A percentile compares a stretch with the other conserved stretches of the same genome.
These are phyloP conservation scores for Fusarium pseudocircinatum DNA, from an alignment of 2,329 filamentous ascomycete species.

Conservation along the genomic window DNA sequence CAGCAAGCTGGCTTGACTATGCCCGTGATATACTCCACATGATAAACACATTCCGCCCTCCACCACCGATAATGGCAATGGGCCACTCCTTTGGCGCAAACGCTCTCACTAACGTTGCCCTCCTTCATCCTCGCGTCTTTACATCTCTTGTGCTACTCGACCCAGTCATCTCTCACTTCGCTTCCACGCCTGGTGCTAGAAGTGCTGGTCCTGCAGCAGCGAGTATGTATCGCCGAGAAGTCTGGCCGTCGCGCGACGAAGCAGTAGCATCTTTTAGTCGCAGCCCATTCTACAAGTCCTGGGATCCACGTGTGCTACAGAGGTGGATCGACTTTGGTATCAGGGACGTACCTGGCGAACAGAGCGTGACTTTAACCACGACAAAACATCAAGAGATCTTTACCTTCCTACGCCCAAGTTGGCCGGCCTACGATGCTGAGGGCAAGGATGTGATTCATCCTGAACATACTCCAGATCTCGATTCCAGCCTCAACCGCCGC, in stretches of 20 bases:
- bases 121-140: slow-evolving; percentile 84
- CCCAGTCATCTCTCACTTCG: slow-evolving; percentile 73
- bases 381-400: slow-evolving; percentile 85
- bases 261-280: slow-evolving; percentile 74
- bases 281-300: slow-evolving; percentile 77
- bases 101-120: slow-evolving; percentile 74
- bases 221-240: slow-evolving; percentile 78
- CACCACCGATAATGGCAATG: slow-evolving; percentile 82
- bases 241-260: slow-evolving; percentile 79
- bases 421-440: slow-evolving; percentile 52
- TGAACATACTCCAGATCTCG: slow-evolving; percentile 57
- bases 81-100: slow-evolving; percentile 91
- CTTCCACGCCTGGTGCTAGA: slow-evolving; percentile 48
- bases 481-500: slow-evolving; percentile 49
- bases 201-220: slow-evolving; percentile 60
- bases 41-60: slow-evolving; percentile 83
- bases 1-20: slow-evolving; percentile 80
- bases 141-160: slow-evolving; percentile 82
- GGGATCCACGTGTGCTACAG: slow-evolving; percentile 84
- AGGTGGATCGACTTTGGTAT: slow-evolving; percentile 71
- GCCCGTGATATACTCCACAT: slow-evolving; percentile 85
- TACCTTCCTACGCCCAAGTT: slow-evolving; percentile 75
- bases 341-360: slow-evolving; percentile 63
- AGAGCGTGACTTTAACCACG: slow-evolving; percentile 77
- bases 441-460: slow-evolving; percentile 53